Evolutionary conservation across 2,329 filamentous ascomycete species (phyloP), one percentile per base, ranked within the genome.

Genomic region (Xylariaceae sp.): DNA sequence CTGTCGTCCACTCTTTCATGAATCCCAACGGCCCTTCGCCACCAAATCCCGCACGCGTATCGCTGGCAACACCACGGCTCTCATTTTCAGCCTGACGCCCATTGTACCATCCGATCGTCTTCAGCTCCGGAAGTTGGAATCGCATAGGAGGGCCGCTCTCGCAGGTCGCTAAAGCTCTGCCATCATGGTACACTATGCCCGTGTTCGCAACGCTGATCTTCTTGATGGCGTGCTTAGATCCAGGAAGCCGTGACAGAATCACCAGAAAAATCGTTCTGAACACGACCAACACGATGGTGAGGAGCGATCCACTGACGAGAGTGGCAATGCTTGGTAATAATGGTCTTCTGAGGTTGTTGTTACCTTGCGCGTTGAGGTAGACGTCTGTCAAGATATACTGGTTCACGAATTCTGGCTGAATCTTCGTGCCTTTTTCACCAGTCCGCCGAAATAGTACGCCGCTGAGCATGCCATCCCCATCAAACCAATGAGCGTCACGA

Each of bases 161-260:
- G 49, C 83, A 87, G 0, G 80, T 82, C 3, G 83, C 83, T 44
- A 88, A 55, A 3, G 81, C 82, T 47, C 83, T 69, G 9, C 82
- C 81, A 53, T 87, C 81, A 51, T 87, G 83, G 50, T 78, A 87
- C 2, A 84, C 31, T 9, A 87, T 64, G 9, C 69, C 72, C 3
- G 83, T 88, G 47, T 87, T 88, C 3, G 81, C 81, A 12, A 85
- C 83, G 48, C 82, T 85, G 41, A 86, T 85, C 53, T 75, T 81
- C 53, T 78, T 83, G 54, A 87, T 77, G 6, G 66, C 64, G 42
- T 70, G 70, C 39, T 65, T 66, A 6, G 74, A 79, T 3, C 77
- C 78, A 0, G 76, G 74, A 0, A 82, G 57, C 41, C 75, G 71
- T 2, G 75, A 84, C 11, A 80, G 58, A 3, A 83, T 44, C 6